Conservation (phyloP, 1,284 basidiomycete genomes). For the Cerioporus squamosus region DNA sequence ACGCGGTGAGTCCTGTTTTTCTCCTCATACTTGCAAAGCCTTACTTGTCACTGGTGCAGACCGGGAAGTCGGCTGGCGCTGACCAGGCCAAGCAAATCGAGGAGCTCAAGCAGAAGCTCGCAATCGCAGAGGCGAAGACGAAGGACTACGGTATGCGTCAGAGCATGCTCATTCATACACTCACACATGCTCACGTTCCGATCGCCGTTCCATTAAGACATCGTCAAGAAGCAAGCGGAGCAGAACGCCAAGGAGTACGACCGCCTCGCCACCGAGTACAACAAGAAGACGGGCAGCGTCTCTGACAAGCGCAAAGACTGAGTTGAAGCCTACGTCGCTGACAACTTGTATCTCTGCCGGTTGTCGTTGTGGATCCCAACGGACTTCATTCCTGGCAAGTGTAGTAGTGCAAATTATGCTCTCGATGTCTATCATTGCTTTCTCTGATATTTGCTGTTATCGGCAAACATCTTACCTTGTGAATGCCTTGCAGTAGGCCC, state of each 20-base stretch:
- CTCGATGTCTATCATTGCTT: no score
- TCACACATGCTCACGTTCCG: neutral
- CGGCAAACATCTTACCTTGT: no score
- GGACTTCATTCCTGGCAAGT: no score
- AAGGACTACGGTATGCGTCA: slow-evolving; percentile 70
- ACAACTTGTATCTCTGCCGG: no score
- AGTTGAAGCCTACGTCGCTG: neutral
- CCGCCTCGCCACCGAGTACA: slow-evolving; percentile 78
- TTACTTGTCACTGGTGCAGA: slow-evolving; percentile 7
- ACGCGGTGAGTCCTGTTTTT: slow-evolving; percentile 47
- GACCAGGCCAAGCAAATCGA: slow-evolving; percentile 66
- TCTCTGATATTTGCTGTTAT: no score
- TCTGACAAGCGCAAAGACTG: slow-evolving; percentile 54
- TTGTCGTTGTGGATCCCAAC: no score
- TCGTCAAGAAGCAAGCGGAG: slow-evolving; percentile 81
- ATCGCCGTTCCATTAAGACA: slow-evolving; percentile 47
- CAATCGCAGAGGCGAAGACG: slow-evolving; percentile 50
- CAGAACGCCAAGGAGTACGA: slow-evolving; percentile 83
- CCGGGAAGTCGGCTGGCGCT: slow-evolving; percentile 26
- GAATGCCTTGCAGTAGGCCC: no score
- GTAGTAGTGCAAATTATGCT: no score
- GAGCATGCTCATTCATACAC: neutral
- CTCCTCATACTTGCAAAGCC: neutral
- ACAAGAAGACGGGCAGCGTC: slow-evolving; percentile 63
- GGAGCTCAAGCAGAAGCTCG: slow-evolving; percentile 65